Base-by-base conservation (phyloP, 139 green algal species). In the Auxenochlorella pyrenoidosa region DNA sequence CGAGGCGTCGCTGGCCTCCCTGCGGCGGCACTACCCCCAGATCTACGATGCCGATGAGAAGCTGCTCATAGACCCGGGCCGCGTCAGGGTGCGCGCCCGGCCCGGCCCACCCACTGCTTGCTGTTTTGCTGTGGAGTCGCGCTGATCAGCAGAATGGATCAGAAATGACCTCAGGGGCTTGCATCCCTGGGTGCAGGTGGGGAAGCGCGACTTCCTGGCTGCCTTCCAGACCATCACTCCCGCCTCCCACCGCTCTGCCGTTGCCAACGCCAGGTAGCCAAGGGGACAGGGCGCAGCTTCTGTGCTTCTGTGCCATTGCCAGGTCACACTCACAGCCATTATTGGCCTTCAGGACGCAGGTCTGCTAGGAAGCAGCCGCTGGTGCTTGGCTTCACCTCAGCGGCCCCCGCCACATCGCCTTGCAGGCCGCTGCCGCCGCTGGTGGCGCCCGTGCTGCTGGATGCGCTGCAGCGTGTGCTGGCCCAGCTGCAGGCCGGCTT, bases 21-120 rank as follows among this genome's bases (percentile, higher is more conserved):
- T 99, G 85, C 90, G 97, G 60, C 89, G 95, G 3, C 89, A 88
- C 59, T 99, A 98, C 89, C 97, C 97, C 0, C 95, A 99, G 83
- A 97, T 99, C 85, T 99, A 99, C 86, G 90, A 94, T 15, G 93
- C 71, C 28, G 92, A 98, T 65, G 88, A 96, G 22, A 95, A 94
- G 87, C 93, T 98, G 87, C 59, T 96, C 30, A 88, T 99, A 38
- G 90, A 98, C 86, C 92, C 94, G 0, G 75, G 75, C 2, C 34
- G 86, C 13, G 91, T 99, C 22, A 47, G 40, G 0, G 94, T 30
- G 34, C 2, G 34, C 32, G 54, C 16, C 54, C n/a, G n/a, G n/a
- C n/a, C n/a, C n/a, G n/a, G n/a, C n/a, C n/a, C n/a, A n/a, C n/a
- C n/a, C n/a, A n/a, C n/a, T n/a, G n/a, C n/a, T 4, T 63, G 54